phyloP scores from a whole-genome alignment of 495 filamentous ascomycete species.

The Astrothelium macrocarpum region DNA sequence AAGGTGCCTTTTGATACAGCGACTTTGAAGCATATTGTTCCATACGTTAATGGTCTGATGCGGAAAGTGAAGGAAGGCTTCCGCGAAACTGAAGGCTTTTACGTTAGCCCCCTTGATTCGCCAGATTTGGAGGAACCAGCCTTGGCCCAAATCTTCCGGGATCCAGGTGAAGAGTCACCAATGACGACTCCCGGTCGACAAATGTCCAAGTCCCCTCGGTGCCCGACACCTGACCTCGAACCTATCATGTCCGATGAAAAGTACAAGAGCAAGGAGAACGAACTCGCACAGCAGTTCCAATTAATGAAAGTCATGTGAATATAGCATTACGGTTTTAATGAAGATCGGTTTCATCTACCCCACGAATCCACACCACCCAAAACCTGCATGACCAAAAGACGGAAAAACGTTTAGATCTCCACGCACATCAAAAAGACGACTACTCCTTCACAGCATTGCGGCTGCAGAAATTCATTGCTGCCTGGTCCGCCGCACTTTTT shows the following conservation, averaged over 20 bases:
- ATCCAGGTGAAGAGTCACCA: slow-evolving; percentile 27
- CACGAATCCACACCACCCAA: neutral
- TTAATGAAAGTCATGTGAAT: slow-evolving; percentile 10
- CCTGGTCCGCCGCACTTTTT: neutral
- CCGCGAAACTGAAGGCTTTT: slow-evolving; percentile 34
- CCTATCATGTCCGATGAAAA: slow-evolving; percentile 5
- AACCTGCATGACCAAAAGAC: neutral
- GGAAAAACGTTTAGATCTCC: neutral
- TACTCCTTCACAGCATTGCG: neutral
- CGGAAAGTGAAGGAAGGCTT: slow-evolving; percentile 68
- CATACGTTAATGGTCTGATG: slow-evolving; percentile 70
- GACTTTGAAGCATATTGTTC: slow-evolving; percentile 76
- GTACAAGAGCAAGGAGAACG: neutral
- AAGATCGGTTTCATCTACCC: neutral
- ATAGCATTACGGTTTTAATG: neutral
- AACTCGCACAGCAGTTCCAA: slow-evolving; percentile 14
- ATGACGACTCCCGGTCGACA: neutral
- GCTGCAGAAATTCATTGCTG: neutral
- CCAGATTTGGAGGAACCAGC: slow-evolving; percentile 14
- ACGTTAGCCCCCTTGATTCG: slow-evolving; percentile 40
- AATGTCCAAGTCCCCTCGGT: neutral
- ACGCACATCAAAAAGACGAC: neutral
- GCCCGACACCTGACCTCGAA: neutral
- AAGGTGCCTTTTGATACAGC: slow-evolving; percentile 90
- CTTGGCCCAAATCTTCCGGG: slow-evolving; percentile 51